phyloP scores from a whole-genome alignment of 2,329 filamentous ascomycete species.

The Aulographum hederae region DNA sequence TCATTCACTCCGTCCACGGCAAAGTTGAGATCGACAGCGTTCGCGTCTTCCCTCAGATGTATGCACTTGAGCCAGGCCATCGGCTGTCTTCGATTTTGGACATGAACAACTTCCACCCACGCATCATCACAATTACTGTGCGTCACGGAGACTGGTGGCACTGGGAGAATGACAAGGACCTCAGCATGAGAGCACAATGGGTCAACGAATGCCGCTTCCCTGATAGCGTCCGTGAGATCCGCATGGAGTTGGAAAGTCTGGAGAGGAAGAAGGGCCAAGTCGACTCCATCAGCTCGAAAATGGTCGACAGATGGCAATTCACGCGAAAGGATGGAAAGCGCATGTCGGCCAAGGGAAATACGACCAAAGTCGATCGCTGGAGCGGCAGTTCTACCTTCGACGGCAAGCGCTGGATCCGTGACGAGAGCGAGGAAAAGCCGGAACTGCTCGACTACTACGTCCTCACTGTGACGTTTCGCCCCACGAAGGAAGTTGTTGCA shows the following conservation, averaged over 20 bases:
- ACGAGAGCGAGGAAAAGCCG: conserved; percentile 59
- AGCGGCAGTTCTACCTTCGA: conserved; percentile 56
- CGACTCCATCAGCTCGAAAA: conserved; percentile 22
- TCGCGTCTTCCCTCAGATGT: conserved; percentile 10
- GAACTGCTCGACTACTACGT: background rate
- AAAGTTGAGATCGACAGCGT: conserved; percentile 2
- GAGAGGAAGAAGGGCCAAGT: conserved; percentile 27
- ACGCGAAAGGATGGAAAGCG: conserved; percentile 7
- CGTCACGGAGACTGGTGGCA: conserved; percentile 18
- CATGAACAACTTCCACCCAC: conserved; percentile 8
- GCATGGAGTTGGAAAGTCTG: conserved; percentile 30
- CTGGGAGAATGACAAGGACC: conserved; percentile 14
- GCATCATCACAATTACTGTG: conserved; percentile 14
- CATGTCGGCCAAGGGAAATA: background rate
- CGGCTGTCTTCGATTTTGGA: conserved; percentile 6
- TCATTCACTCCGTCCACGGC: conserved; percentile 5
- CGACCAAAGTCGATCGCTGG: conserved; percentile 11
- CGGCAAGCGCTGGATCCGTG: conserved; percentile 48
- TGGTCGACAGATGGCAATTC: conserved; percentile 18
- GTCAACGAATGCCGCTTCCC: conserved; percentile 8
- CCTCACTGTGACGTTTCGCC: background rate
- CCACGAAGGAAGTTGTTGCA: no score
- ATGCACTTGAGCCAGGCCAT: conserved; percentile 10
- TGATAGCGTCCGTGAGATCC: conserved; percentile 19
- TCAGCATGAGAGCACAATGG: conserved; percentile 11